Base-by-base conservation (phyloP, 2,329 filamentous ascomycete species). In the Trichoderma polysporum region DNA sequence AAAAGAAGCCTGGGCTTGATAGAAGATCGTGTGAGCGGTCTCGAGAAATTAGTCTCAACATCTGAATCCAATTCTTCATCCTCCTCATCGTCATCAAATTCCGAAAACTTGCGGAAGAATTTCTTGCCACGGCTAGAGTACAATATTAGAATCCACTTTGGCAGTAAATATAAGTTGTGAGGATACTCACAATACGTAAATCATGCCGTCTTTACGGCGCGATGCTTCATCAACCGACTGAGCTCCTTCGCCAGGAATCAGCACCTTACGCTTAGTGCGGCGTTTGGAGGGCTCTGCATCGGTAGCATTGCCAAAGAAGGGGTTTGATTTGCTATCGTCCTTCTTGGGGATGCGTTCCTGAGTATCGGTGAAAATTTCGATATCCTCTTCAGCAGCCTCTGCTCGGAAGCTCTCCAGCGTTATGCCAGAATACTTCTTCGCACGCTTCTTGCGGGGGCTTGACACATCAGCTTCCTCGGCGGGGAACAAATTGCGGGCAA, bases 331-430 rank as follows among this genome's bases (percentile, higher is more conserved):
- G 70, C 84, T 88, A n/a, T 79, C 76, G 72, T 93, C 91, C 49
- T 87, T 80, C 69, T 88, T 85, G 22, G 92, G 92, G 49, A 93
- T 78, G 64, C 90, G 88, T 71, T 97, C 93, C 70, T 93, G 90
- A 0, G 91, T 88, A 76, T 95, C 91, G 47, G 90, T 93, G 75
- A 88, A 94, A 73, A 94, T 92, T 70, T 86, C 77, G 71, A 94
- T 91, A n/a, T 82, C 76, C 49, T 84, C 81, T 49, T 87, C 83
- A 8, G 83, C 79, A n/a, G 85, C 83, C 59, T 88, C 85, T 8
- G 78, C 83, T 27, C 78, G 80, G 74, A 90, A 89, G 77, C 86
- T 89, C 69, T 86, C 84, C 70, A 89, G 73, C 12, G 83, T 80
- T 50, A 84, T 78, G 59, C 84, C 83, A 5, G 79, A 82, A 75